phyloP scores from a whole-genome alignment of 371 early-diverging fungal genomes.

The Mortierella sp. region DNA sequence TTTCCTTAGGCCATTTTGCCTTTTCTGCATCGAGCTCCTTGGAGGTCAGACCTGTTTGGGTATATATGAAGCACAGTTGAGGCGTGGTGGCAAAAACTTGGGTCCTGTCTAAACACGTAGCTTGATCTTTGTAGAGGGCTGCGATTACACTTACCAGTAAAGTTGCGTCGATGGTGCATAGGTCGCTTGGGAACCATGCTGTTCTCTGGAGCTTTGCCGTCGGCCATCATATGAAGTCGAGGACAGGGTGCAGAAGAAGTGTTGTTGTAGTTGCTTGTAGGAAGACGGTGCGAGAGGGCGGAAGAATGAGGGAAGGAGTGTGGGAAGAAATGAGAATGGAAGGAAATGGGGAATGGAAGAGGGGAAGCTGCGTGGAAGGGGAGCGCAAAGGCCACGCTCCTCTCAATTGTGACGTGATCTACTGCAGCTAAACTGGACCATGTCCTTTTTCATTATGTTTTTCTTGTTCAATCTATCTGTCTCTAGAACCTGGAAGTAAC shows the following conservation, averaged over 20 bases:
- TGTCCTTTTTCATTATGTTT: too few species aligned
- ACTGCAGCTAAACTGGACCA: too few species aligned
- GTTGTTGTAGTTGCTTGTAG: conserved; percentile 4
- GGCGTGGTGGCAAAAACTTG: neutral
- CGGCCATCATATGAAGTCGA: conserved; percentile 27
- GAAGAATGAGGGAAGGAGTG: too few species aligned
- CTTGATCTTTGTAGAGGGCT: neutral
- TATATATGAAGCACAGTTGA: neutral
- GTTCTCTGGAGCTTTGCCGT: conserved; percentile 32
- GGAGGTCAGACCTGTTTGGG: conserved; percentile 42
- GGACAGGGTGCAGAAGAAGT: conserved; percentile 1
- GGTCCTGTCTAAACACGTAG: neutral
- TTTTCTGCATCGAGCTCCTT: conserved; percentile 51
- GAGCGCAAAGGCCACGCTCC: too few species aligned
- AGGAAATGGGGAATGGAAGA: too few species aligned
- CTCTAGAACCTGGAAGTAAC: neutral
- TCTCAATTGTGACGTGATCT: too few species aligned
- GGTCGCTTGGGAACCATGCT: conserved; percentile 41
- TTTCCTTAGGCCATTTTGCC: conserved; percentile 52
- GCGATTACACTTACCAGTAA: conserved; percentile 27
- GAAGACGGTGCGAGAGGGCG: neutral
- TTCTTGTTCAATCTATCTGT: too few species aligned
- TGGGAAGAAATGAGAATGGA: too few species aligned
- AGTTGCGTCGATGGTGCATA: conserved; percentile 54
- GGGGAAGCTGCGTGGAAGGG: too few species aligned